Base-by-base conservation (phyloP, 116 monocot species). In the Dioscorea cayenensis region DNA sequence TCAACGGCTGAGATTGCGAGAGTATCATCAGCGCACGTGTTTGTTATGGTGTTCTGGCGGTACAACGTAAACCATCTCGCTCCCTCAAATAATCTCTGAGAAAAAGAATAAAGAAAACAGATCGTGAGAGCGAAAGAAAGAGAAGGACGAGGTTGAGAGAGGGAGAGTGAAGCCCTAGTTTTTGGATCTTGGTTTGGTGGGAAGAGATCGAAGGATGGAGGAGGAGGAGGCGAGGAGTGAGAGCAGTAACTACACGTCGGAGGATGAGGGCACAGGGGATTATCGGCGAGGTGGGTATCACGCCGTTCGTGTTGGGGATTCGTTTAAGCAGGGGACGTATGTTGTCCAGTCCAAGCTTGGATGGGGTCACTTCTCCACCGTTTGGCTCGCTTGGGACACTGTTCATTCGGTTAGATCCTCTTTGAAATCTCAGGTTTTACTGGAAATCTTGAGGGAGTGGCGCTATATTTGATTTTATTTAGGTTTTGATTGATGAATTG, bases 301-400 rank as follows among this genome's bases (percentile, higher is more conserved):
- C 65, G 86, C 88, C 28, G 97, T 97, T 38, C 85, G 90, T 9
- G 77, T 97, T 55, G 97, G 97, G 9, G 97, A 97, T 71, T 75
- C 90, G 11, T 97, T 97, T 82, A 92, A 92, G 79, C 84, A 86
- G 43, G 97, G 97, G 4, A 36, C 84, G 7, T 97, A 97, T 65
- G 76, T 97, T 68, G 88, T 92, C 32, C 97, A 97, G 76, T 76
- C 90, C 32, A 97, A 97, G 88, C 97, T 97, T 79, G 97, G 92
- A 5, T 97, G 97, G 97, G 97, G 97, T 11, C 97, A 92, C 70
- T 97, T 97, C 81, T 97, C 97, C 60, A 97, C 92, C 50, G 97
- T 97, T 29, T 97, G 97, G 97, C 97, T 97, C 72, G 97, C 92
- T 28, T 97, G 92, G 90, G 97, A 97, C 64, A 86, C 88, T 17